phyloP scores from a whole-genome alignment of 2,329 filamentous ascomycete species.

The Nannizziopsis barbatae region DNA sequence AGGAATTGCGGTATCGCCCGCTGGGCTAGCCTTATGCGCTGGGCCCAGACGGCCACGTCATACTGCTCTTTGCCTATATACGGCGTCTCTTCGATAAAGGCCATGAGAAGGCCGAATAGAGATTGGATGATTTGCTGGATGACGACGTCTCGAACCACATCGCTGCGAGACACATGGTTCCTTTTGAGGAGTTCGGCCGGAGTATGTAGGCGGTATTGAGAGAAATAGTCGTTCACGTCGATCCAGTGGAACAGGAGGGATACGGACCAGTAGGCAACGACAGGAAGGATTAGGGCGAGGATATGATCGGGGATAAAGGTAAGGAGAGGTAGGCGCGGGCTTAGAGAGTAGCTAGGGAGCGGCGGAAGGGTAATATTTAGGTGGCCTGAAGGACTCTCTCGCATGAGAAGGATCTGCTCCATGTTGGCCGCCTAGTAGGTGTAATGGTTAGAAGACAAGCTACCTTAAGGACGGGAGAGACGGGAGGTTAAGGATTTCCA shows the following conservation, averaged over 20 bases:
- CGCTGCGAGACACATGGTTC: slow-evolving; percentile 73
- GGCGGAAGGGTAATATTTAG: slow-evolving; percentile 73
- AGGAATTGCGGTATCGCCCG: slow-evolving; percentile 63
- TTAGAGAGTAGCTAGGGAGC: slow-evolving; percentile 68
- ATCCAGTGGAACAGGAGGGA: slow-evolving; percentile 81
- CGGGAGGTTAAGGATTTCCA: too few species aligned
- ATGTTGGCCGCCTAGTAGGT: too few species aligned
- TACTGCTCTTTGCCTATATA: slow-evolving; percentile 68
- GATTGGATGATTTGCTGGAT: slow-evolving; percentile 88
- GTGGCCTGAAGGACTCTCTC: too few species aligned
- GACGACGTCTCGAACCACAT: slow-evolving; percentile 82
- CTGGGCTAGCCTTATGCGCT: slow-evolving; percentile 66
- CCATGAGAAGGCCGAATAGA: slow-evolving; percentile 54
- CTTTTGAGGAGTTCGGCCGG: slow-evolving; percentile 79
- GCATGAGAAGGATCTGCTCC: too few species aligned
- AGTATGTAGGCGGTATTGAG: slow-evolving; percentile 87
- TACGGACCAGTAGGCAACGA: slow-evolving; percentile 77
- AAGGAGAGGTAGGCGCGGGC: slow-evolving; percentile 59
- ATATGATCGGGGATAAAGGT: slow-evolving; percentile 71
- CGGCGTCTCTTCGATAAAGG: slow-evolving; percentile 61
- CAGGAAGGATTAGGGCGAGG: slow-evolving; percentile 62
- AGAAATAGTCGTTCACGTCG: slow-evolving; percentile 74
- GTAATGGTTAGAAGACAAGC: too few species aligned
- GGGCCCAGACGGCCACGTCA: slow-evolving; percentile 83
- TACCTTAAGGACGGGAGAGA: too few species aligned